A percentile compares a stretch with the other conserved stretches of the same genome.
Conservation (phyloP, 768 basidiomycete genomes). For the Hypsizygus marmoreus region DNA sequence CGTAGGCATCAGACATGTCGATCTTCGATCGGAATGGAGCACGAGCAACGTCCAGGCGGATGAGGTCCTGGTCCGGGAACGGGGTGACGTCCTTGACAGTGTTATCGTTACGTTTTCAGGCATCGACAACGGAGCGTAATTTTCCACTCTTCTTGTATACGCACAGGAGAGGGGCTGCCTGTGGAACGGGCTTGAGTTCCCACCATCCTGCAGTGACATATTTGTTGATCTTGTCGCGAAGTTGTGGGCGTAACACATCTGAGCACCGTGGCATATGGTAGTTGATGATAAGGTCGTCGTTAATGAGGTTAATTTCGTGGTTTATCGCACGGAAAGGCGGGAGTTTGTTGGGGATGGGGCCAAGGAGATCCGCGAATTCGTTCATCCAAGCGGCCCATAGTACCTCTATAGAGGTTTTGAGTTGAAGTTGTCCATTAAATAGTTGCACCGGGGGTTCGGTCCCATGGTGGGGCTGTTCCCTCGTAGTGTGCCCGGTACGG, state of each 20-base stretch:
- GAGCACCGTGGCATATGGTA: constrained; percentile 34
- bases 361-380: too few species aligned
- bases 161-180: constrained; percentile 32
- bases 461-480: too few species aligned
- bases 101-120: constrained; percentile 38
- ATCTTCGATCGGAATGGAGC: constrained; percentile 35
- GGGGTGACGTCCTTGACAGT: constrained; percentile 40
- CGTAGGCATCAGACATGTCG: constrained; percentile 40
- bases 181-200: constrained; percentile 18
- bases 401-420: too few species aligned
- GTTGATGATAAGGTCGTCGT: constrained; percentile 28
- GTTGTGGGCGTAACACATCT: constrained; percentile 23
- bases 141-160: constrained; percentile 32
- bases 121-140: constrained; percentile 35
- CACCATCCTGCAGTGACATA: constrained; percentile 38
- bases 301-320: constrained; percentile 37
- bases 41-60: constrained; percentile 28
- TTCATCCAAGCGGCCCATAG: too few species aligned
- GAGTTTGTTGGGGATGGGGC: too few species aligned
- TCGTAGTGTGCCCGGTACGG: too few species aligned
- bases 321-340: constrained; percentile 38
- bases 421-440: too few species aligned
- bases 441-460: too few species aligned
- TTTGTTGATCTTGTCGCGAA: constrained; percentile 29
- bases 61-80: constrained; percentile 40